These are phyloP conservation scores for Ceratocystiopsis sp. DNA, from an alignment of 2,329 filamentous ascomycete species.

Conservation along the genomic window DNA sequence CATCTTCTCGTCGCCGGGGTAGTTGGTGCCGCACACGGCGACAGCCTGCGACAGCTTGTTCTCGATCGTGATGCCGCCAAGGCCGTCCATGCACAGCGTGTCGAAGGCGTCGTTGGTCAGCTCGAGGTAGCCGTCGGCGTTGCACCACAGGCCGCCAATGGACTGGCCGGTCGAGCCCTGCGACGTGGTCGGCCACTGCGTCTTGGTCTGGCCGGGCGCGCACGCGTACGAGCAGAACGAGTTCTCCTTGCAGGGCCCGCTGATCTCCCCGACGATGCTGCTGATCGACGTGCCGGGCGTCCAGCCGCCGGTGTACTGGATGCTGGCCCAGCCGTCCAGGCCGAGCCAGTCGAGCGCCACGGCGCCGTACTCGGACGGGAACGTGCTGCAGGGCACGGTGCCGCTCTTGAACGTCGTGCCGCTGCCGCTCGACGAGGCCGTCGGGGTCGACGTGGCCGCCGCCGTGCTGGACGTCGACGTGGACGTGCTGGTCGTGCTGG, in stretches of 20 bases:
- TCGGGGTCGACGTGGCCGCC: not conserved
- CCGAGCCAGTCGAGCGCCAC: conserved; percentile 50
- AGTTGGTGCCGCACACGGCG: conserved; percentile 84
- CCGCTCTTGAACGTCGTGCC: conserved; percentile 51
- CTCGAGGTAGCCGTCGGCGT: conserved; percentile 51
- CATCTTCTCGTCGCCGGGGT: conserved; percentile 83
- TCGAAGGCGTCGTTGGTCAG: conserved; percentile 52
- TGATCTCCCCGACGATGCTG: conserved; percentile 46
- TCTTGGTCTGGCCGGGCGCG: conserved; percentile 79
- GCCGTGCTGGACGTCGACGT: conserved; percentile 10
- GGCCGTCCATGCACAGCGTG: conserved; percentile 60
- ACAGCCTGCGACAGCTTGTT: conserved; percentile 55
- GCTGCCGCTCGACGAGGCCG: conserved; percentile 11
- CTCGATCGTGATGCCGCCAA: conserved; percentile 51
- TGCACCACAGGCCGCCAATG: conserved; percentile 75
- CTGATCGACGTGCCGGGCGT: conserved; percentile 36
- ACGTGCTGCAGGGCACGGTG: conserved; percentile 48
- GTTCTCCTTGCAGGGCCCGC: conserved; percentile 43
- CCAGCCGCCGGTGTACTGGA: conserved; percentile 45
- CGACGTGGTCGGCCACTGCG: conserved; percentile 58
- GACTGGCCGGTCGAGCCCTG: conserved; percentile 75
- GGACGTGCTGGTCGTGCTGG: conserved; percentile 10
- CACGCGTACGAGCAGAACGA: conserved; percentile 86
- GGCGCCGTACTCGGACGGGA: conserved; percentile 71
- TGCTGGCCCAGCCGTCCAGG: conserved; percentile 60